These are phyloP conservation scores for Candida dubliniensis DNA, from an alignment of 1,139 yeast genomes.

Conservation along the genomic window DNA sequence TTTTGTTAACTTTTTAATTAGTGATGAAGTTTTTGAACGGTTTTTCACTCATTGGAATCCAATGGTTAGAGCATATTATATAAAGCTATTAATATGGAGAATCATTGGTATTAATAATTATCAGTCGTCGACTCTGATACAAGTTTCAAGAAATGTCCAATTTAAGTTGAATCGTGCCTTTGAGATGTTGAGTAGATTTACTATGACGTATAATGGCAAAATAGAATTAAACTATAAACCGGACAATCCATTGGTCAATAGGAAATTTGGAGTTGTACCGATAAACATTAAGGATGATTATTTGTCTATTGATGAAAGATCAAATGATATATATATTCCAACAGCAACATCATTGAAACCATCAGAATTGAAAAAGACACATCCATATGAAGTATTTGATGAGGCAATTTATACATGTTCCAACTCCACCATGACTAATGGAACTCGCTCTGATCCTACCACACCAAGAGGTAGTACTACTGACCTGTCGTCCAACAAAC, in stretches of 20 bases:
- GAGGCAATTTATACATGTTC: constrained; percentile 69
- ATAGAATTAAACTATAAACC: constrained; percentile 34
- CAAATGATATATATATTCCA: constrained; percentile 12
- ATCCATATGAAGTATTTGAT: constrained; percentile 74
- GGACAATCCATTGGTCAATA: constrained; percentile 52
- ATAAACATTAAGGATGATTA: constrained; percentile 31
- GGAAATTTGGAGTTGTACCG: constrained; percentile 48
- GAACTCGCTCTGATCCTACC: not conserved
- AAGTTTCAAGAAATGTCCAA: constrained; percentile 32
- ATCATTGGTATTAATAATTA: constrained; percentile 50
- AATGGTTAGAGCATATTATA: constrained; percentile 66
- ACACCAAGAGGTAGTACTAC: not conserved
- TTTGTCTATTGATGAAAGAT: constrained; percentile 19
- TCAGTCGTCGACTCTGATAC: constrained; percentile 36
- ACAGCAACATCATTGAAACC: constrained; percentile 20
- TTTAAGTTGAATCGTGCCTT: constrained; percentile 27
- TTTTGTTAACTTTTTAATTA: constrained; percentile 56
- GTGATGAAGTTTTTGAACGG: constrained; percentile 48
- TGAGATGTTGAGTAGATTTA: constrained; percentile 20
- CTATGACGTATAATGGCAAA: constrained; percentile 11
- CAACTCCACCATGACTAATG: constrained; percentile 10
- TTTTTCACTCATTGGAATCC: constrained; percentile 82
- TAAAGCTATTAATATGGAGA: constrained; percentile 69
- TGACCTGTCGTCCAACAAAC: constrained; percentile 2
- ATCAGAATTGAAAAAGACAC: constrained; percentile 46